Percentiles rank a stretch among this genome's conserved stretches.
Conservation (phyloP, 306 rosid genomes). For the Morella rubra region DNA sequence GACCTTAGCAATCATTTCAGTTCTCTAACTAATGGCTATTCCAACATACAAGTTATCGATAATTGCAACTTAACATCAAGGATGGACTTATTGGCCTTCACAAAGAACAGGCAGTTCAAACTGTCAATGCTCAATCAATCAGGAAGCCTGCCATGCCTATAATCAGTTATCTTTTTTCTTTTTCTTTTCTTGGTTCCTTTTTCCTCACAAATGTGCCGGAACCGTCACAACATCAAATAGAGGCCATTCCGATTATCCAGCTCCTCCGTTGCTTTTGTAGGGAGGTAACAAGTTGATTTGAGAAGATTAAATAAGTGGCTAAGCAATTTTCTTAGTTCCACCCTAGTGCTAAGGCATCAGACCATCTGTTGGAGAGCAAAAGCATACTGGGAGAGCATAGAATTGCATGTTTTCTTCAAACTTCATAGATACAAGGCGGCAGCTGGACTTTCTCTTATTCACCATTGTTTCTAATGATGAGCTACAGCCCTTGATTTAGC, state of each 20-base stretch:
- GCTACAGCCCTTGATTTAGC: neutral
- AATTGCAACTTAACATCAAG: neutral
- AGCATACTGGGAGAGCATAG: neutral
- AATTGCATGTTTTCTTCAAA: conserved; percentile 5
- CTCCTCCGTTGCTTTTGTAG: neutral
- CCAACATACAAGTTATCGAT: neutral
- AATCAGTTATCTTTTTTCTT: neutral
- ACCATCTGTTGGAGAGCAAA: neutral
- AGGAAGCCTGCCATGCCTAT: neutral
- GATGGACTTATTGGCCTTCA: neutral
- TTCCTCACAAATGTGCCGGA: neutral
- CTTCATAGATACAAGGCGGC: neutral
- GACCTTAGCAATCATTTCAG: neutral
- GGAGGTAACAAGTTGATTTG: neutral
- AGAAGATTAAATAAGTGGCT: neutral
- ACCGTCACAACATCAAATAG: neutral
- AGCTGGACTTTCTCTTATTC: neutral
- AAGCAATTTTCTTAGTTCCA: neutral
- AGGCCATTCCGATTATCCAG: neutral
- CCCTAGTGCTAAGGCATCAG: neutral
- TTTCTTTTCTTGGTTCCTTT: no score
- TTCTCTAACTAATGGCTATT: neutral
- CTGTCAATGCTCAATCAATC: neutral
- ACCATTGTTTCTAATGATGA: neutral
- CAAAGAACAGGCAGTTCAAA: neutral